These are phyloP conservation scores for Fusarium papillatum DNA, from an alignment of 2,329 filamentous ascomycete species.

Conservation along the genomic window DNA sequence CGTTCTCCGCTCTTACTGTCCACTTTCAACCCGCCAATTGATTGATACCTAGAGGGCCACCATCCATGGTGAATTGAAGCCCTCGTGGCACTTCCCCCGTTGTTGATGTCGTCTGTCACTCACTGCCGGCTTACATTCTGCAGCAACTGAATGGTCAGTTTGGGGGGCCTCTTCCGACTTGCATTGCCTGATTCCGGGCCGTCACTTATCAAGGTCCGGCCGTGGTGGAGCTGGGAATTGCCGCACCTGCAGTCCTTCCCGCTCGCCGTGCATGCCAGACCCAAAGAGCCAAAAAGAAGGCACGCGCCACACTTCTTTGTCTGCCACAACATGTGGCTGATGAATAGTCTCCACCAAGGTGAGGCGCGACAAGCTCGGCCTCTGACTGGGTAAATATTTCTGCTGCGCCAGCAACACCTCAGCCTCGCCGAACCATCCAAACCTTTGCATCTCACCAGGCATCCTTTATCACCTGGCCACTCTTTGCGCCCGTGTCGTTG, in stretches of 20 bases:
- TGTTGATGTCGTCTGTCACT: background rate
- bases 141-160: conserved; percentile 10
- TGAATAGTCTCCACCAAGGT: background rate
- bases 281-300: background rate
- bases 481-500: conserved; percentile 35
- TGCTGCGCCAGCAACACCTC: conserved; percentile 24
- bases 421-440: conserved; percentile 41
- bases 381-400: conserved; percentile 35
- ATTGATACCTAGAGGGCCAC: background rate
- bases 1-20: conserved; percentile 49
- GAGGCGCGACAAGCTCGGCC: conserved; percentile 15
- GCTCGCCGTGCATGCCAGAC: background rate
- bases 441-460: conserved; percentile 33
- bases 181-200: background rate
- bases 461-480: conserved; percentile 20
- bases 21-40: background rate
- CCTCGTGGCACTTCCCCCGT: background rate
- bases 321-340: conserved; percentile 3
- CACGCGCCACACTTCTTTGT: background rate
- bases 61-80: background rate
- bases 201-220: background rate
- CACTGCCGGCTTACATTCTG: conserved; percentile 9
- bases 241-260: conserved; percentile 4
- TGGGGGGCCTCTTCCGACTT: background rate
- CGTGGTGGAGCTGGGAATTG: conserved; percentile 1